phyloP scores from a whole-genome alignment of 768 basidiomycete genomes.

The Tricholoma bakamatsutake region DNA sequence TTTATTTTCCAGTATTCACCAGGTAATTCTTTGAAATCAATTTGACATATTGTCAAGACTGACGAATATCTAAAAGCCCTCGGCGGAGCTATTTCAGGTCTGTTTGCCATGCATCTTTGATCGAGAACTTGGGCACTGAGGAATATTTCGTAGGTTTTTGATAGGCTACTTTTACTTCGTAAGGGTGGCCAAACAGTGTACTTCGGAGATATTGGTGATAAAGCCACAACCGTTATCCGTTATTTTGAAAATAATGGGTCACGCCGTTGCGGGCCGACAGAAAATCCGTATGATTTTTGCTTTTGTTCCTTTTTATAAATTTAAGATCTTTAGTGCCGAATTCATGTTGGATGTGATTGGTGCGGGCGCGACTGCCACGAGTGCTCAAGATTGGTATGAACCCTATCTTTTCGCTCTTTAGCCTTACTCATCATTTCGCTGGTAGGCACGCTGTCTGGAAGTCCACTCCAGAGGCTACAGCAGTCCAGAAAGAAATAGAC shows the following conservation, averaged over 20 bases:
- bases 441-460: slow-evolving; percentile 30
- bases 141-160: slow-evolving; percentile 46
- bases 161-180: slow-evolving; percentile 68
- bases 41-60: neutral
- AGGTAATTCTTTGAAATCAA: slow-evolving; percentile 15
- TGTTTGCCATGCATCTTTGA: neutral
- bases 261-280: slow-evolving; percentile 49
- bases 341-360: slow-evolving; percentile 69
- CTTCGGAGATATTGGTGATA: slow-evolving; percentile 65
- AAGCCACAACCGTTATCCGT: slow-evolving; percentile 53
- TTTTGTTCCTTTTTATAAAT: neutral
- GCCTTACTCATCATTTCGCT: too few species aligned
- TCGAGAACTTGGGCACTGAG: neutral
- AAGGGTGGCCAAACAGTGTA: slow-evolving; percentile 76
- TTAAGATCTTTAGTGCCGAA: slow-evolving; percentile 19
- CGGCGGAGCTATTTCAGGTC: slow-evolving; percentile 74
- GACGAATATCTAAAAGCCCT: slow-evolving; percentile 53
- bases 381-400: slow-evolving; percentile 41
- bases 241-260: slow-evolving; percentile 76
- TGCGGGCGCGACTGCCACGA: slow-evolving; percentile 58
- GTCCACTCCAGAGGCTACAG: slow-evolving; percentile 18
- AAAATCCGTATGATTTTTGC: slow-evolving; percentile 58
- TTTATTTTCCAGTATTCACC: slow-evolving; percentile 33
- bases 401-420: too few species aligned
- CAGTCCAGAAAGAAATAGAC: too few species aligned